A percentile compares a stretch with the other conserved stretches of the same genome.
phyloP scores from a whole-genome alignment of 768 basidiomycete genomes.

The Amanita rimosa region DNA sequence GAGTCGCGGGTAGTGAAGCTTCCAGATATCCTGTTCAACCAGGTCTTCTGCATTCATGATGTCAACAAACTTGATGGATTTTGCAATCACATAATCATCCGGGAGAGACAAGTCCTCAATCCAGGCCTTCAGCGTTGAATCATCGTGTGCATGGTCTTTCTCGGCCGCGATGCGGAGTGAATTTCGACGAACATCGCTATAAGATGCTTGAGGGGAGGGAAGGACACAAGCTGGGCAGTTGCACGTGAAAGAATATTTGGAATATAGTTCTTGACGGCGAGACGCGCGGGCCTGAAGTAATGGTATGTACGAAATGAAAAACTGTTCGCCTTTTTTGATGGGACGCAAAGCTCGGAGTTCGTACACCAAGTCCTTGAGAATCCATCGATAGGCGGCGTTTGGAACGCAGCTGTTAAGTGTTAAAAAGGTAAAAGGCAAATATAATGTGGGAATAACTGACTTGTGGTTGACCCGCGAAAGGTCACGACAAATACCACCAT shows the following conservation, averaged over 20 bases:
- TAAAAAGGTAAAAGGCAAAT: too few species aligned
- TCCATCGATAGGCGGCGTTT: slow-evolving; percentile 4
- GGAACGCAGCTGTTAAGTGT: not conserved
- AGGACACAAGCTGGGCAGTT: slow-evolving; percentile 10
- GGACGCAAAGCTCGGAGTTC: slow-evolving; percentile 3
- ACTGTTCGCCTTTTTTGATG: slow-evolving; percentile 11
- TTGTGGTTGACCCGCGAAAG: not conserved
- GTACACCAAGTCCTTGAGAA: slow-evolving; percentile 9
- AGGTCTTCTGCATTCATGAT: slow-evolving; percentile 11
- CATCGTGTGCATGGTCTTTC: not conserved
- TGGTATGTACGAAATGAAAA: slow-evolving; percentile 10
- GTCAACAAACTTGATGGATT: slow-evolving; percentile 4
- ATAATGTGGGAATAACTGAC: not conserved
- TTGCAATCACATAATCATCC: slow-evolving; percentile 7
- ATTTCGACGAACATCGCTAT: slow-evolving; percentile 11
- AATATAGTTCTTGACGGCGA: not conserved
- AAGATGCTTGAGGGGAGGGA: slow-evolving; percentile 6
- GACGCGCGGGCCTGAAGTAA: not conserved
- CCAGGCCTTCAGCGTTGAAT: slow-evolving; percentile 7
- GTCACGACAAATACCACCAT: not conserved
- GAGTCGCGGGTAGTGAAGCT: slow-evolving; percentile 7
- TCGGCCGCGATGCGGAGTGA: not conserved
- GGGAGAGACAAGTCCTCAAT: slow-evolving; percentile 7
- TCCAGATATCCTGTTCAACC: slow-evolving; percentile 7
- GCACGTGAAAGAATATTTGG: slow-evolving; percentile 9